Evolutionary conservation across 345 rosid species (phyloP), one percentile per base, ranked within the genome.

Genomic region (Cardamine resedifolia): DNA sequence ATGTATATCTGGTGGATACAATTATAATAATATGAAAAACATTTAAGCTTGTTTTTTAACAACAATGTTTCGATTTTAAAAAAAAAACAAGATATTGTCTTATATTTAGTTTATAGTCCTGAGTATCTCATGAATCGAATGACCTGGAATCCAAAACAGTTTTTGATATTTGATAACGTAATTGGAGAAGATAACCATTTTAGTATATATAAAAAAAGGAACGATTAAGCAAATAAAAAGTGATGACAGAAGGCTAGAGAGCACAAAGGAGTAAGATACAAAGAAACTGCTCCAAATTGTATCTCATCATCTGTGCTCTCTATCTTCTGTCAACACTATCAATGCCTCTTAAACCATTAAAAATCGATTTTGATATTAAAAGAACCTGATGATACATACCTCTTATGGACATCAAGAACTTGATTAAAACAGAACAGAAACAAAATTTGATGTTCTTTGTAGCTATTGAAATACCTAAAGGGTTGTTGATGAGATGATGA

Each of bases 241-340:
- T 83, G 92, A 84, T 89, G 96, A 85, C 92, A 82, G 92, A 82
- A 89, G 84, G 14, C 55, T 82, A 89, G 90, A 87, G 90, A 89
- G 92, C 89, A 85, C 96, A 76, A 85, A 87, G 85, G 89, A 83
- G 73, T 74, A 81, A 71, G 85, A 85, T 84, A 86, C 89, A 52
- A 41, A 66, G 47, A 59, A 66, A 18, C 20, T 38, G 30, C 16
- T 66, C 33, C 10, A 10, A 31, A 65, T 58, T 65, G 62, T 58
- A 58, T 53, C 79, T 78, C 80, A 72, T 83, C 92, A 57, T 89
- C 87, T 79, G 90, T 87, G 96, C 96, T 83, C 96, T 89, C 92
- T 89, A 85, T 87, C 96, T 89, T 89, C 92, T 87, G 96, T 87
- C 96, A 85, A 79, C 92, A 83, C 63, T 79, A 50, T 51, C 16